Conservation (phyloP, 2,329 filamentous ascomycete genomes). For the Cladophialophora chaetospira region DNA sequence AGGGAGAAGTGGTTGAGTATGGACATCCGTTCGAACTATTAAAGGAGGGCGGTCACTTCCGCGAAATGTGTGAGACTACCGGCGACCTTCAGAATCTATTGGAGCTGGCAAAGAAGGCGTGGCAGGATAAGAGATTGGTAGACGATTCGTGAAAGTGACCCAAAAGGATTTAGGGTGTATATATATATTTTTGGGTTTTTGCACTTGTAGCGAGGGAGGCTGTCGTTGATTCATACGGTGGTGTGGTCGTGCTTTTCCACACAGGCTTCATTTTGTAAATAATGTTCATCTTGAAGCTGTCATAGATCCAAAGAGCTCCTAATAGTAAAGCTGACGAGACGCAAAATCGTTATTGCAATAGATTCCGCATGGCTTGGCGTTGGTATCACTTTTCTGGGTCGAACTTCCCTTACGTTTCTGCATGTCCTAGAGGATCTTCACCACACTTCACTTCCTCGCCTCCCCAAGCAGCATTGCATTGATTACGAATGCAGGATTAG, state of each 20-base stretch:
- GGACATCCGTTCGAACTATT: conserved; percentile 86
- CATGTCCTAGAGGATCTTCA: neutral
- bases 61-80: conserved; percentile 68
- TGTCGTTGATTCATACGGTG: neutral
- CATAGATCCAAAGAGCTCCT: neutral
- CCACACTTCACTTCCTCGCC: neutral
- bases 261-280: conserved; percentile 10
- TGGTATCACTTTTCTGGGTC: neutral
- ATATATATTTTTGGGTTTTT: neutral
- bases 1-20: conserved; percentile 83
- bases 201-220: neutral
- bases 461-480: too few relatives aligned
- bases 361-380: neutral
- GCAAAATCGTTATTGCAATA: too few relatives aligned
- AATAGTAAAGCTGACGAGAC: neutral
- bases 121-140: conserved; percentile 50
- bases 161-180: neutral
- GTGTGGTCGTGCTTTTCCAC: neutral
- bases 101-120: conserved; percentile 56
- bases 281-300: neutral
- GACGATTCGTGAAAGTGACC: conserved; percentile 39
- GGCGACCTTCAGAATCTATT: conserved; percentile 62
- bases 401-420: neutral
- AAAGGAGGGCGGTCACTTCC: conserved; percentile 67
- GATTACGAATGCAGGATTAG: too few relatives aligned